A percentile compares a stretch with the other conserved stretches of the same genome.
Evolutionary conservation across 495 filamentous ascomycete genomes (phyloP).

Genomic region (Trichoderma orchidacearum): DNA sequence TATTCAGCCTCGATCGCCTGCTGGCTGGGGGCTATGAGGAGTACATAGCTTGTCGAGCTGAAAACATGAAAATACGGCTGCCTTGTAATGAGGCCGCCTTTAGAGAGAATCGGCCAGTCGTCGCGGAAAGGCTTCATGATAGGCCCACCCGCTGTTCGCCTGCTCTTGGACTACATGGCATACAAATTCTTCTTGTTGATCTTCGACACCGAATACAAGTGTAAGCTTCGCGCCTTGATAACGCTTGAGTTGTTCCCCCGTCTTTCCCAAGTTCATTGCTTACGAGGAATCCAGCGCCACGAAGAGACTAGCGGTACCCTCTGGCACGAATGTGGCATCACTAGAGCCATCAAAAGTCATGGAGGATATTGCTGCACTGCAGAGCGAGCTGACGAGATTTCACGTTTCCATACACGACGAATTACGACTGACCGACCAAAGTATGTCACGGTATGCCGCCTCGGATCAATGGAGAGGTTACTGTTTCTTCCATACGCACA

Average conservation of each 20-base stretch:
- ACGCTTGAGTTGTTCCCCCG: neutral
- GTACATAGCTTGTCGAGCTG: slow-evolving; percentile 1
- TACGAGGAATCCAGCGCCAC: neutral
- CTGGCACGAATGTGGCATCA: neutral
- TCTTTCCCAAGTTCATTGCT: too few species aligned
- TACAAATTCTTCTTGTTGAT: neutral
- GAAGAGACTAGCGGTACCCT: neutral
- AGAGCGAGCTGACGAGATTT: slow-evolving; percentile 3
- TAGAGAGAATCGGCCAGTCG: slow-evolving; percentile 3
- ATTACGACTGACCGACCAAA: slow-evolving; percentile 4
- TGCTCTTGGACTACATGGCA: neutral
- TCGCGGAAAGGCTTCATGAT: neutral
- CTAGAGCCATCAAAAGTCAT: slow-evolving; percentile 5
- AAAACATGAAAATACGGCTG: slow-evolving; percentile 6
- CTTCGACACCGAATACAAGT: slow-evolving; percentile 1
- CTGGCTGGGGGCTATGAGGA: slow-evolving; percentile 7
- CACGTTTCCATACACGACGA: slow-evolving; percentile 4
- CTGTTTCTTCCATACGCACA: slow-evolving; percentile 8
- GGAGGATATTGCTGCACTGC: slow-evolving; percentile 4
- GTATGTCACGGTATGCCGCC: neutral
- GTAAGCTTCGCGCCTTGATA: neutral
- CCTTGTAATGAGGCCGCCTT: slow-evolving; percentile 7
- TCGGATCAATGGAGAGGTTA: slow-evolving; percentile 1
- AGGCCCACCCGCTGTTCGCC: neutral
- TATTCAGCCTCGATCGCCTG: slow-evolving; percentile 6